These are phyloP conservation scores for Colletotrichum lupini DNA, from an alignment of 2,329 filamentous ascomycete genomes.

Conservation along the genomic window DNA sequence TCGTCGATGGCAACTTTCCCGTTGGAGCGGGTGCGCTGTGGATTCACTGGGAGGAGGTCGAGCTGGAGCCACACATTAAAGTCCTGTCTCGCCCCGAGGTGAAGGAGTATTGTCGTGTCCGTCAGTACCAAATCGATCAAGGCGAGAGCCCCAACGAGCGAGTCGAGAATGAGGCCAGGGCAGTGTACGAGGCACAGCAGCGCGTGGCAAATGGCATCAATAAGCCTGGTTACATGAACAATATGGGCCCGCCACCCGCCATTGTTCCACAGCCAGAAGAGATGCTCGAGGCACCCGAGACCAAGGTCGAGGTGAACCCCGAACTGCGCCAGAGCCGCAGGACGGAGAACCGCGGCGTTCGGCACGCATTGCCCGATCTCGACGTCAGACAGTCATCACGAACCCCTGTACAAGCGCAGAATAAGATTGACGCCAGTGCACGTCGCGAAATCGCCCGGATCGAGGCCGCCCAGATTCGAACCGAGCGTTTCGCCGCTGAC, in stretches of 20 bases:
- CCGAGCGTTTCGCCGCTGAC: conserved; percentile 58
- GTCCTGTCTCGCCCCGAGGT: conserved; percentile 64
- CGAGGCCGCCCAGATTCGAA: conserved; percentile 62
- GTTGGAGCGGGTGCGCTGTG: conserved; percentile 69
- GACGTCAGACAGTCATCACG: conserved; percentile 50
- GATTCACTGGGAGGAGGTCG: conserved; percentile 72
- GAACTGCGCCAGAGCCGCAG: conserved; percentile 58
- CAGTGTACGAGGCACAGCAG: conserved; percentile 61
- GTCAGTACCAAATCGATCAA: conserved; percentile 67
- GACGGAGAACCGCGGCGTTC: conserved; percentile 46
- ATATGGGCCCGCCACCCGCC: conserved; percentile 11
- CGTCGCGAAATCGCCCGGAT: conserved; percentile 63
- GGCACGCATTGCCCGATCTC: conserved; percentile 47
- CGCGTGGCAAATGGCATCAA: conserved; percentile 50
- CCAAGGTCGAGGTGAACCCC: conserved; percentile 38
- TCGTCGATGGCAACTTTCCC: conserved; percentile 70
- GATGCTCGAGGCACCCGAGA: conserved; percentile 10
- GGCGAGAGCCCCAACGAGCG: conserved; percentile 62
- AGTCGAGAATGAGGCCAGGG: conserved; percentile 60
- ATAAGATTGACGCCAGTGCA: conserved; percentile 61
- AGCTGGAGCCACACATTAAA: conserved; percentile 66
- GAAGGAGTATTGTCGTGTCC: conserved; percentile 72
- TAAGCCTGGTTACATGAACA: conserved; percentile 32
- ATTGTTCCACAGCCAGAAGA: conserved; percentile 36
- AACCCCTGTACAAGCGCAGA: conserved; percentile 47